Evolutionary conservation across 2,329 filamentous ascomycete species (phyloP), one percentile per base, ranked within the genome.

Genomic region (Dactylellina sp.): DNA sequence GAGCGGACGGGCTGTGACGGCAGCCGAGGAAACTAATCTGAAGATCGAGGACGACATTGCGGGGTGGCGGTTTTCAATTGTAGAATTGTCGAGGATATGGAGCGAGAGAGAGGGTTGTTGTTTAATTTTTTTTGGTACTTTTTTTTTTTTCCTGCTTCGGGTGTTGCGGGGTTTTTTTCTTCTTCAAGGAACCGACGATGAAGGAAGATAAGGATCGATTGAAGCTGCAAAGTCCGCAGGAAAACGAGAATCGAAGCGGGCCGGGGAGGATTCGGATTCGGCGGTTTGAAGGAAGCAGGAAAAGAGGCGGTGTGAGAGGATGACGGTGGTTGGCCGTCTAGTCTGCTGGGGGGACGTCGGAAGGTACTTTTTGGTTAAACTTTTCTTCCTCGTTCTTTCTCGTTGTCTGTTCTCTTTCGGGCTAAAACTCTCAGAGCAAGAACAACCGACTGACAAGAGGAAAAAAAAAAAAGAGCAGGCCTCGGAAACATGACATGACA

Each of bases 11-110:
- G 82, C 80, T 77, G 83, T 81, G 75, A 84, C 83, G 79, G 84
- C 83, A 78, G 85, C 83, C 80, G 84, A 85, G 79, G 84, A 85
- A 81, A 85, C 83, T 80, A 88, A 81, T 81, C 86, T 62, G 53
- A 71, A 42, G 76, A 62, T 77, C 76, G 75, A 76, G 77, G 77
- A 78, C 77, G 76, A 75, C 76, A 77, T 78, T 78, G 77, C 52
- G 57, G 53, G 56, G 61, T 28, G 46, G 50, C 12, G 18, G n/a
- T 20, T 57, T 28, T 49, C 24, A 9, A 25, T 32, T 24, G 49
- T 62, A 40, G 12, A 44, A 42, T 70, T 22, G 32, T 25, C 9
- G 20, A 53, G 24, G 14, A 28, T 47, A 42, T 2, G 18, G 6
- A 47, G n/a, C 9, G 18, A 28, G 22, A 28, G 28, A 50, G 22